Evolutionary conservation across 176 grass and related monocot species (phyloP).

Genomic region (Alopecurus myosuroides): DNA sequence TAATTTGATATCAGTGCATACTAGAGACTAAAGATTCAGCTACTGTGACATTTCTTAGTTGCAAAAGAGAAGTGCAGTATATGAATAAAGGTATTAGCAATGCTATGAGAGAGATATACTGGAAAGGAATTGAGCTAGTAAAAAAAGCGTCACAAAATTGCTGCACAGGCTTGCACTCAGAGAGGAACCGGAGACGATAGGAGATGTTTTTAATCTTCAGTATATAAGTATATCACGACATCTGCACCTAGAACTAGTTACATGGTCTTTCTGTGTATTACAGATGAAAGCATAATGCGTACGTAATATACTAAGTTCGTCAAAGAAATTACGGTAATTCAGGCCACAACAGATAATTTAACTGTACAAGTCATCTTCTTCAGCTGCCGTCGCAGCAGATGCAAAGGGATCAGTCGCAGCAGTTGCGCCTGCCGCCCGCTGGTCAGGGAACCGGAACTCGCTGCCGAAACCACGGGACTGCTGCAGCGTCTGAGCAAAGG

Average conservation of each 20-base stretch:
- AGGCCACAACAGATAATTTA: neutral
- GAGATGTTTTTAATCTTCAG: neutral
- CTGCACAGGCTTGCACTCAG: no score
- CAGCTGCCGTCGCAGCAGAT: constrained; percentile 28
- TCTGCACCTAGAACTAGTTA: neutral
- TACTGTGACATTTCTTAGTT: no score
- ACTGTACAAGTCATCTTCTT: constrained; percentile 75
- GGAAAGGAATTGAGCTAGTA: neutral
- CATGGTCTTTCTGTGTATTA: neutral
- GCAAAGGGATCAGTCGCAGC: constrained; percentile 42
- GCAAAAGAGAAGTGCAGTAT: neutral
- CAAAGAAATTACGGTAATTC: neutral
- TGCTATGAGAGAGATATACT: neutral
- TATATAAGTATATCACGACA: neutral
- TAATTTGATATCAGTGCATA: neutral
- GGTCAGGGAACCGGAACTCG: constrained; percentile 69
- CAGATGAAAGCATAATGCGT: neutral
- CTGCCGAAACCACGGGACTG: constrained; percentile 50
- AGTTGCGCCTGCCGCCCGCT: neutral
- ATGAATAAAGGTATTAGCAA: neutral
- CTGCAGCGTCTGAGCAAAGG: no score
- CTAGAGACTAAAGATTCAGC: neutral
- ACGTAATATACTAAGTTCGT: neutral
- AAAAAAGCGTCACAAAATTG: no score
- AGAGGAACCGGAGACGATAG: neutral